Conservation (phyloP, 2,329 filamentous ascomycete species). For the Zymoseptoria brevis region DNA sequence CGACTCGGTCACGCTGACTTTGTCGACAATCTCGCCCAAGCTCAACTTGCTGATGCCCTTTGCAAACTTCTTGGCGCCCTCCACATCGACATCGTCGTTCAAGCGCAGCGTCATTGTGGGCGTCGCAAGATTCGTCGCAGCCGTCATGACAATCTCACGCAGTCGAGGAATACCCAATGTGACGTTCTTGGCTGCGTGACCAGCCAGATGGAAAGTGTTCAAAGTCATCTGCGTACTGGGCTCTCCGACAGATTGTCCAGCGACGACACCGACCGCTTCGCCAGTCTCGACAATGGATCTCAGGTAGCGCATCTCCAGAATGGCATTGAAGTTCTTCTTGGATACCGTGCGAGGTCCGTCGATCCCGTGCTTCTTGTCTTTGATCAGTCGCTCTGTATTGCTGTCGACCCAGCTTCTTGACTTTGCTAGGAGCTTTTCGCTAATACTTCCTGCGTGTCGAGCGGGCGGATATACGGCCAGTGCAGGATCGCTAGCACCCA, state of each 20-base stretch:
- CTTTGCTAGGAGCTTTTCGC: conserved; percentile 70
- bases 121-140: conserved; percentile 79
- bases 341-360: conserved; percentile 34
- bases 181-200: conserved; percentile 96
- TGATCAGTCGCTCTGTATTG: conserved; percentile 57
- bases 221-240: conserved; percentile 98
- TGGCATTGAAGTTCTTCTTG: conserved; percentile 70
- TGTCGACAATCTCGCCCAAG: conserved; percentile 75
- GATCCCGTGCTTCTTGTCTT: conserved; percentile 50
- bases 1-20: conserved; percentile 69
- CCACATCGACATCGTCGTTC: conserved; percentile 60
- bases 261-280: conserved; percentile 93
- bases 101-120: conserved; percentile 81
- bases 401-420: conserved; percentile 69
- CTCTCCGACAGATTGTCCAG: conserved; percentile 92
- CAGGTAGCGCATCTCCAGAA: conserved; percentile 88
- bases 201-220: conserved; percentile 99
- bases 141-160: conserved; percentile 97
- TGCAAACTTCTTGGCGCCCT: conserved; percentile 69
- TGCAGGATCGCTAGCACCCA: conserved; percentile 66
- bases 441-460: conserved; percentile 74
- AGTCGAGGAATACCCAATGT: conserved; percentile 96
- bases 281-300: conserved; percentile 87
- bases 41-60: conserved; percentile 86
- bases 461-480: conserved; percentile 66